phyloP scores from a whole-genome alignment of 768 basidiomycete genomes.

The Tephrocybe sp. region DNA sequence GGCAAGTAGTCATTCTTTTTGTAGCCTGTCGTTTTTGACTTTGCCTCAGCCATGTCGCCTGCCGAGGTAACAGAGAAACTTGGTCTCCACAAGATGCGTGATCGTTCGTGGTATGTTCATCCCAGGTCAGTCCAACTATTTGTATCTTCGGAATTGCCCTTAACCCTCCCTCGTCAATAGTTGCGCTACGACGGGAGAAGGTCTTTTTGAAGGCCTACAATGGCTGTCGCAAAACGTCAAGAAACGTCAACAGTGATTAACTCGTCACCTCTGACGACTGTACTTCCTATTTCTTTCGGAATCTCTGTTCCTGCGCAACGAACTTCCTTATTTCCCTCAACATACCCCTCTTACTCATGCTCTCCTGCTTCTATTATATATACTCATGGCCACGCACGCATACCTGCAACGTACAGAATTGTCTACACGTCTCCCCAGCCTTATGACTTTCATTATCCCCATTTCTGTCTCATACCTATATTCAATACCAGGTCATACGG shows the following conservation, averaged over 20 bases:
- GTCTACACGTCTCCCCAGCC: slow-evolving; percentile 29
- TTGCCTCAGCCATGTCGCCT: slow-evolving; percentile 86
- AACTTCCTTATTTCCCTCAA: slow-evolving; percentile 18
- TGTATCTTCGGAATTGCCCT: slow-evolving; percentile 1
- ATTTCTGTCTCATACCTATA: slow-evolving; percentile 19
- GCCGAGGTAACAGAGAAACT: slow-evolving; percentile 98
- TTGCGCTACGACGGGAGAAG: slow-evolving; percentile 95
- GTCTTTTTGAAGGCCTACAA: slow-evolving; percentile 94
- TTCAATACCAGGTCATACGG: slow-evolving; percentile 19
- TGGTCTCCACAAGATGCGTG: slow-evolving; percentile 93
- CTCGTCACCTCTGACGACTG: slow-evolving; percentile 17
- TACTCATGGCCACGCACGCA: slow-evolving; percentile 41
- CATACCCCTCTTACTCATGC: slow-evolving; percentile 34
- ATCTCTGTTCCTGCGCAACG: slow-evolving; percentile 18
- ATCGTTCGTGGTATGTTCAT: slow-evolving; percentile 98
- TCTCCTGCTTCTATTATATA: slow-evolving; percentile 24
- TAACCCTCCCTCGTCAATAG: slow-evolving; percentile 35
- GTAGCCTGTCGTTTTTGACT: neutral
- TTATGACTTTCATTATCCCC: slow-evolving; percentile 27
- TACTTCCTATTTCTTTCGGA: slow-evolving; percentile 18
- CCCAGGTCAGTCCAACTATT: slow-evolving; percentile 65
- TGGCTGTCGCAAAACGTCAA: slow-evolving; percentile 98
- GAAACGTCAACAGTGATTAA: slow-evolving; percentile 70
- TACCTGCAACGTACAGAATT: slow-evolving; percentile 31
- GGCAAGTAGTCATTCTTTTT: slow-evolving; percentile 48